Percentiles rank a stretch among this genome's conserved stretches.
These are phyloP conservation scores for Pythium apleroticum DNA, from an alignment of 352 stramenopile genomes.

Conservation along the genomic window DNA sequence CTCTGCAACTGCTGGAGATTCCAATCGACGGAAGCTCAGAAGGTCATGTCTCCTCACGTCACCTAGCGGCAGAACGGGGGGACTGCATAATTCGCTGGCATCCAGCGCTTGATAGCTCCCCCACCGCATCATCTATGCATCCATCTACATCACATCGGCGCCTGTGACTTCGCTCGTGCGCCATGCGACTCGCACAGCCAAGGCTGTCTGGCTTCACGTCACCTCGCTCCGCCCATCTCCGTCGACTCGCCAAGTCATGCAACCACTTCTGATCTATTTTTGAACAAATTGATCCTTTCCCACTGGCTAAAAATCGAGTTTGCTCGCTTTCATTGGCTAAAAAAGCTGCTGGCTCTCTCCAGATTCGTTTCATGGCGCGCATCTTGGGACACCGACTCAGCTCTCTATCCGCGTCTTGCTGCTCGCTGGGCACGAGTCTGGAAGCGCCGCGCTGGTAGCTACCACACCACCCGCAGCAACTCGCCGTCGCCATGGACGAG, in stretches of 20 bases:
- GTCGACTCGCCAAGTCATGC: neutral
- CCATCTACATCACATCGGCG: no score
- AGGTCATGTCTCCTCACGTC: neutral
- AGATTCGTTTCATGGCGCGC: slow-evolving; percentile 24
- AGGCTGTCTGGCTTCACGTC: neutral
- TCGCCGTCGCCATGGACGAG: slow-evolving; percentile 23
- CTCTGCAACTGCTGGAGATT: neutral
- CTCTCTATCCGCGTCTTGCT: neutral
- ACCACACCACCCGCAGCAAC: neutral
- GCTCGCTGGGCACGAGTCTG: neutral
- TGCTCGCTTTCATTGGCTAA: slow-evolving; percentile 9
- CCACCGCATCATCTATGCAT: no score
- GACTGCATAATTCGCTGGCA: no score
- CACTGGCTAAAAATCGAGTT: neutral
- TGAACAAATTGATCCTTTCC: neutral
- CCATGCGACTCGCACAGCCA: neutral
- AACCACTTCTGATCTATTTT: slow-evolving; percentile 13
- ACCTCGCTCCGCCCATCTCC: slow-evolving; percentile 9
- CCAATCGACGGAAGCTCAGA: neutral
- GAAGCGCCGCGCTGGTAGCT: neutral
- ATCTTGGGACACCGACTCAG: slow-evolving; percentile 24
- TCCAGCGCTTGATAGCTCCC: no score
- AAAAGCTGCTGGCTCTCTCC: slow-evolving; percentile 26
- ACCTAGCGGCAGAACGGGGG: neutral
- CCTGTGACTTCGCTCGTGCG: no score